Conservation (phyloP, 2,329 filamentous ascomycete genomes). For the Camillea tinctor region DNA sequence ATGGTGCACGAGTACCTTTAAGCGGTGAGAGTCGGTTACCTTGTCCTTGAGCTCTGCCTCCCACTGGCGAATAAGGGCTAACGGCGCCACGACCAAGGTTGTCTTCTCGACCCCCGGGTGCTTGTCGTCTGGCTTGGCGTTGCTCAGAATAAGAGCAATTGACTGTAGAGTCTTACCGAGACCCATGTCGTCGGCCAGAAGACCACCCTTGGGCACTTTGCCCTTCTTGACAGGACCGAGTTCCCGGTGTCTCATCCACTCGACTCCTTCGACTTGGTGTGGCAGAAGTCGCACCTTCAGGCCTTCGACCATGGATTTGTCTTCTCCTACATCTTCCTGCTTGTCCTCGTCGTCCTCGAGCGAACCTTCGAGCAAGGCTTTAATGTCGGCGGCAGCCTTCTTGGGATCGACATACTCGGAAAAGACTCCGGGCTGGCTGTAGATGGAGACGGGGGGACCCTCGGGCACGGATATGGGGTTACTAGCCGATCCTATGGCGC, state of each 20-base stretch:
- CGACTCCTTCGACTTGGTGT: constrained; percentile 90
- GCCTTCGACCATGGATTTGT: constrained; percentile 69
- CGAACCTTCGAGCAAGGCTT: constrained; percentile 77
- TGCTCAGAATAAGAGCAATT: constrained; percentile 81
- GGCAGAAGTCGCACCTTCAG: constrained; percentile 85
- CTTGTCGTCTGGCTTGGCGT: constrained; percentile 66
- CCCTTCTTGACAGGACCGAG: constrained; percentile 81
- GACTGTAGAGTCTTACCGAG: constrained; percentile 95
- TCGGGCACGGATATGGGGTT: constrained; percentile 32
- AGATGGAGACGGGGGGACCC: constrained; percentile 27
- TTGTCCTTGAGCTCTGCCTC: constrained; percentile 88
- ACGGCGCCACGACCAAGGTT: constrained; percentile 87
- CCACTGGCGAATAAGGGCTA: constrained; percentile 97
- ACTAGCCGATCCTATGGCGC: constrained; percentile 24
- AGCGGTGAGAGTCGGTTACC: constrained; percentile 64
- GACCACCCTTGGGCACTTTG: constrained; percentile 82
- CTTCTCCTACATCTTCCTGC: constrained; percentile 46
- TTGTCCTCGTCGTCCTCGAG: constrained; percentile 68
- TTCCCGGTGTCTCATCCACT: constrained; percentile 94
- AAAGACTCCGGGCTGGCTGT: constrained; percentile 42
- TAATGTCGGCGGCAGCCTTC: constrained; percentile 74
- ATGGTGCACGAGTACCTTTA: constrained; percentile 88
- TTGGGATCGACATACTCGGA: constrained; percentile 66
- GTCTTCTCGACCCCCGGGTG: constrained; percentile 66
- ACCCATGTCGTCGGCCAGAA: constrained; percentile 96